These are phyloP conservation scores for Purpureocillium lavendulum DNA, from an alignment of 2,329 filamentous ascomycete genomes.

Conservation along the genomic window DNA sequence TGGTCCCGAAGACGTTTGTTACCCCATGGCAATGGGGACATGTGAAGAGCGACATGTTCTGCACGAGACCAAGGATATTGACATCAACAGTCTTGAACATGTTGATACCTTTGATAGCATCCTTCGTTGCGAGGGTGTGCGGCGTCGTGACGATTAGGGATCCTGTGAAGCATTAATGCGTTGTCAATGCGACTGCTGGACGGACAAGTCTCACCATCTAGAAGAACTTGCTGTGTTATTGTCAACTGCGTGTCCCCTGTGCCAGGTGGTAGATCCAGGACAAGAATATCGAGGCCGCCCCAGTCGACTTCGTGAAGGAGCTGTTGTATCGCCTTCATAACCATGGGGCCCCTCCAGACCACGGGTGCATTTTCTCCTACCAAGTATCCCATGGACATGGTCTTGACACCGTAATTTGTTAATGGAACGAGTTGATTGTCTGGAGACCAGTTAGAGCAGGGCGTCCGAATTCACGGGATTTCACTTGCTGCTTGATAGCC, in stretches of 20 bases:
- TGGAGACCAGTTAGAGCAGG: constrained; percentile 20
- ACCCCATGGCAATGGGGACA: constrained; percentile 71
- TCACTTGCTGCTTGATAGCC: constrained; percentile 60
- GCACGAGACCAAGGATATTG: constrained; percentile 76
- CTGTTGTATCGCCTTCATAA: constrained; percentile 94
- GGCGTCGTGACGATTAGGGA: constrained; percentile 87
- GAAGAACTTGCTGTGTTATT: constrained; percentile 88
- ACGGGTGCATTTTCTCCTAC: constrained; percentile 73
- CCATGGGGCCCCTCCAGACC: constrained; percentile 94
- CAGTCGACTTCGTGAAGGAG: constrained; percentile 92
- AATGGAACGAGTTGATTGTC: constrained; percentile 78
- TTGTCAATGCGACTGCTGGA: not conserved
- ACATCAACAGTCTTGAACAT: constrained; percentile 86
- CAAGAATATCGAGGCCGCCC: constrained; percentile 79
- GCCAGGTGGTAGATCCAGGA: constrained; percentile 86
- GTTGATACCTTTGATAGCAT: constrained; percentile 83
- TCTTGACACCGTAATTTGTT: constrained; percentile 91
- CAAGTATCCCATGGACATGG: constrained; percentile 98
- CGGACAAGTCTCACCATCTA: constrained; percentile 55
- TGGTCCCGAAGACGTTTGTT: constrained; percentile 66
- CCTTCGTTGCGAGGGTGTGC: constrained; percentile 84
- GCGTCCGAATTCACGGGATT: not conserved
- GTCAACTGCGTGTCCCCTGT: constrained; percentile 94
- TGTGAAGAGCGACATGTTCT: constrained; percentile 83
- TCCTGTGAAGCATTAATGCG: constrained; percentile 30